Evolutionary conservation across 2,329 filamentous ascomycete genomes (phyloP).

Genomic region (Coniella vitis): DNA sequence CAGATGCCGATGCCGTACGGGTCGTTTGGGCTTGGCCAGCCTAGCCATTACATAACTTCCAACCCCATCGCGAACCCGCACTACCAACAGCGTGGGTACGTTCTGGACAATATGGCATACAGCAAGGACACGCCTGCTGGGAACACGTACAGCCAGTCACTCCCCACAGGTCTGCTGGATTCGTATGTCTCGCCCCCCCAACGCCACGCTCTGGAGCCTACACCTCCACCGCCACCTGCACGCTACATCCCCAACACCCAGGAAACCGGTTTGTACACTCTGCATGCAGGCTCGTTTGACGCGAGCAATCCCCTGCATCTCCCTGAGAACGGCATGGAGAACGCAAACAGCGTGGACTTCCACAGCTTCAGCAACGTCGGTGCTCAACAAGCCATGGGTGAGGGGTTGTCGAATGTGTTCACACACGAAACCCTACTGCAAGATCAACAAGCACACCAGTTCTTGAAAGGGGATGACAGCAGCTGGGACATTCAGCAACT

Average conservation of each 20-base stretch:
- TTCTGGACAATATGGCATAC: slow-evolving; percentile 26
- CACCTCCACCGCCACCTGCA: slow-evolving; percentile 5
- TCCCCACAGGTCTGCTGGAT: slow-evolving; percentile 15
- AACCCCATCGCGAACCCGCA: slow-evolving; percentile 25
- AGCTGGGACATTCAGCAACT: slow-evolving; percentile 15
- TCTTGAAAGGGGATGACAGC: slow-evolving; percentile 2
- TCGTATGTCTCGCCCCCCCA: slow-evolving; percentile 15
- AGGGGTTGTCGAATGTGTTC: background rate
- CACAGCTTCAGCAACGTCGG: background rate
- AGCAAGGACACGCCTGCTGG: slow-evolving; percentile 29
- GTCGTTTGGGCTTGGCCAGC: slow-evolving; percentile 13
- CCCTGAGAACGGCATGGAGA: slow-evolving; percentile 8
- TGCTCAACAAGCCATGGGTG: background rate
- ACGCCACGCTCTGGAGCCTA: slow-evolving; percentile 18
- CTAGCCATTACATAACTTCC: slow-evolving; percentile 12
- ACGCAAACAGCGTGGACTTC: background rate
- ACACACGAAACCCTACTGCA: background rate
- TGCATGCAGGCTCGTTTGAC: slow-evolving; percentile 5
- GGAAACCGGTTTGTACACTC: background rate
- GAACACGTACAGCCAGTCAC: slow-evolving; percentile 17
- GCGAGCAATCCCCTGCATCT: slow-evolving; percentile 11
- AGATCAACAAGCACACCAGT: slow-evolving; percentile 5
- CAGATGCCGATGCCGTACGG: slow-evolving; percentile 33
- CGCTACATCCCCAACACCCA: slow-evolving; percentile 4
- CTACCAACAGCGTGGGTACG: slow-evolving; percentile 16